Base-by-base conservation (phyloP, 2,329 filamentous ascomycete genomes). In the Pseudocercospora vitis region DNA sequence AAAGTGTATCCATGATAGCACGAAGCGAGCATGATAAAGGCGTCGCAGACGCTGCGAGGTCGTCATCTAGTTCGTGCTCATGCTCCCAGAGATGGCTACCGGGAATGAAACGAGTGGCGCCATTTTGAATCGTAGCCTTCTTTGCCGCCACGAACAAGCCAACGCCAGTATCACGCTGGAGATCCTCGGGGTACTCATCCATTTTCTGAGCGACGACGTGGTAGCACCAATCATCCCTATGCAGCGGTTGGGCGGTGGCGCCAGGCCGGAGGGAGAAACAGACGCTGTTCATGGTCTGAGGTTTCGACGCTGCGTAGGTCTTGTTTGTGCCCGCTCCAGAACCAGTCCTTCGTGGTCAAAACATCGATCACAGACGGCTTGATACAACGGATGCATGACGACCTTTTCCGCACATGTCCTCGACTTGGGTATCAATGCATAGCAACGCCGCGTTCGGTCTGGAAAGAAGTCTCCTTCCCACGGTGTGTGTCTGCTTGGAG, bases 21-120 rank as follows among this genome's bases (percentile, higher is more conserved):
- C 8, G 65, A 66, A 3, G 65, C 64, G 3, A 73, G 60, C 63
- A 73, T 71, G 2, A 73, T 67, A 51, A 73, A 70, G 0, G 63
- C 70, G 58, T 73, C 68, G 0, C 48, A 40, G 37, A 52, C 33
- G 69, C 68, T 1, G 71, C 70, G 31, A 61, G 48, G 19, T 63
- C 57, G 55, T 58, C 37, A 0, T 65, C 65, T 28, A 63, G 62
- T 7, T 55, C 55, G 8, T 48, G 28, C n/a, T 45, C 46, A 14
- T 56, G 56, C 44, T 67, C 65, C 68, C 67, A 70, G 0, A 74
- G 63, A 48, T 74, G 71, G n/a, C 59, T 65, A 0, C 71, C 68
- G 1, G 72, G 71, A 26, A 74, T 66, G 52, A 73, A 65, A 4
- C 68, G 58, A 3, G 71, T 74, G 12, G 70, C 71, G 2, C 71